Evolutionary conservation across 163 green algal genomes (phyloP).

Genomic region (Scenedesmus sp.): DNA sequence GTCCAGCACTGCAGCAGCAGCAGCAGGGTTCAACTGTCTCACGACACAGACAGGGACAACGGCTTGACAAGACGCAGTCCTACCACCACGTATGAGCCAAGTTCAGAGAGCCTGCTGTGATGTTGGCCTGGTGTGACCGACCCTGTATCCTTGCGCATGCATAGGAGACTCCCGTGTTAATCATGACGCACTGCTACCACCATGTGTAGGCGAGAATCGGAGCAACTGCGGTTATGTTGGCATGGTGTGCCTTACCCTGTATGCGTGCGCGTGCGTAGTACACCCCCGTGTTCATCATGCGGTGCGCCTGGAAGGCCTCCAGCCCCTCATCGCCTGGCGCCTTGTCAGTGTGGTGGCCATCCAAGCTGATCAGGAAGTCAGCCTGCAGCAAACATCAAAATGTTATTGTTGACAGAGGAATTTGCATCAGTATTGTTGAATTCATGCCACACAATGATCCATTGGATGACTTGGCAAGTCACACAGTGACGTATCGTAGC

Average conservation of each 20-base stretch:
- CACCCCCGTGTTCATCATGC: constrained; percentile 22
- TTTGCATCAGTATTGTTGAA: no score
- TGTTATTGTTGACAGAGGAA: no score
- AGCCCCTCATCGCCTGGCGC: constrained; percentile 7
- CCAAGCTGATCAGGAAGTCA: constrained; percentile 28
- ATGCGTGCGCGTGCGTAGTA: constrained; percentile 11
- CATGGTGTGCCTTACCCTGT: background rate
- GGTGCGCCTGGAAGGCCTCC: background rate
- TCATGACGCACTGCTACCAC: background rate
- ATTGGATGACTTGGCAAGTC: no score
- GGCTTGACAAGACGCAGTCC: background rate
- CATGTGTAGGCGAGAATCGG: background rate
- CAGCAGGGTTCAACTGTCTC: background rate
- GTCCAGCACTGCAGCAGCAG: constrained; percentile 8
- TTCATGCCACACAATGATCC: no score
- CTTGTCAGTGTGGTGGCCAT: constrained; percentile 1
- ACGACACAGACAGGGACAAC: background rate
- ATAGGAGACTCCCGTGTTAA: constrained; percentile 8
- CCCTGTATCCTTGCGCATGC: background rate
- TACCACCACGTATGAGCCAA: background rate
- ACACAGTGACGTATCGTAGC: no score
- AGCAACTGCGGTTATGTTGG: no score
- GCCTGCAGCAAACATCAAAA: background rate
- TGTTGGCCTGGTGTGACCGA: background rate
- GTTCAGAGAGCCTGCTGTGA: no score